Conservation (phyloP, 768 basidiomycete species). For the Mycena vulgaris region DNA sequence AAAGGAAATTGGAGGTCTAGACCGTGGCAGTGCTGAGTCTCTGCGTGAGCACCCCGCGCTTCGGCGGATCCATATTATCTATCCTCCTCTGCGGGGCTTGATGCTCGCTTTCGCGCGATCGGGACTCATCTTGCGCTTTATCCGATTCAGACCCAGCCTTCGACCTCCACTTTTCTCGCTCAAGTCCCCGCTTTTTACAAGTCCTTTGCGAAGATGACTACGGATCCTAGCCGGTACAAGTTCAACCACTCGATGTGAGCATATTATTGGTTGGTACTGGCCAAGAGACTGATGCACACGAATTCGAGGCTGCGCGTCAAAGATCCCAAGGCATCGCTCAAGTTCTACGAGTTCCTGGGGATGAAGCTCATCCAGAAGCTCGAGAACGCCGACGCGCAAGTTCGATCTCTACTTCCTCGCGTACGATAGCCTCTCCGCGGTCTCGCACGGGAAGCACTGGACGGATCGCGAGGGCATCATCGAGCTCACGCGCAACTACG, state of each 20-base stretch:
- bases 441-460: conserved; percentile 77
- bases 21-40: too few relatives aligned
- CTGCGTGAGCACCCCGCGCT: too few relatives aligned
- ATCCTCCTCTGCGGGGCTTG: too few relatives aligned
- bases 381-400: conserved; percentile 60
- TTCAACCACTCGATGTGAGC: conserved; percentile 36
- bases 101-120: conserved; percentile 12
- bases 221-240: conserved; percentile 31
- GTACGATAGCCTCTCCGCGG: conserved; percentile 67
- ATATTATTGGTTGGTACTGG: background rate
- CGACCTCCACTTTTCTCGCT: background rate
- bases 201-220: conserved; percentile 30
- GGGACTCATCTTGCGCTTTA: conserved; percentile 11
- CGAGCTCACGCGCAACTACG: conserved; percentile 92
- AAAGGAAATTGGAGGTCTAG: too few relatives aligned
- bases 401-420: conserved; percentile 92
- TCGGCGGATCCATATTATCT: too few relatives aligned
- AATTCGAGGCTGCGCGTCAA: conserved; percentile 92
- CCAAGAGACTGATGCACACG: conserved; percentile 67
- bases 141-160: background rate
- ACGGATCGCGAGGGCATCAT: conserved; percentile 65
- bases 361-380: conserved; percentile 72
- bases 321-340: conserved; percentile 85
- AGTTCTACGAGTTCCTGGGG: conserved; percentile 86
- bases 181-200: background rate